Conservation (phyloP, 73 alveolate species). For the Tetrahymena elliotti region DNA sequence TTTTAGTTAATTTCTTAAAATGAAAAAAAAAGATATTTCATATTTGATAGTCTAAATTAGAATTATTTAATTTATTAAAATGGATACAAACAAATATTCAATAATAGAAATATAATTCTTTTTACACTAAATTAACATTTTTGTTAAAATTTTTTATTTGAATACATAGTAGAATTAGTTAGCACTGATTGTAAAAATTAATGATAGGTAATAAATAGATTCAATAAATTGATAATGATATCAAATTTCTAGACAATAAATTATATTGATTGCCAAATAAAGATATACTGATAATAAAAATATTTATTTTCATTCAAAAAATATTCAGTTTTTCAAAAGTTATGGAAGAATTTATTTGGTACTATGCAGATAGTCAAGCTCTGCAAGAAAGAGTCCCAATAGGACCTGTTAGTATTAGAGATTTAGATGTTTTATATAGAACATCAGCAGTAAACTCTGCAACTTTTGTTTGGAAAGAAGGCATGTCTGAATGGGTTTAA, state of each 20-base stretch:
- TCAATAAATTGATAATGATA: too few species aligned
- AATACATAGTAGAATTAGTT: background rate
- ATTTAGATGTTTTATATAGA: slow-evolving; percentile 63
- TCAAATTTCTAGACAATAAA: background rate
- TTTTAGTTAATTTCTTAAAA: too few species aligned
- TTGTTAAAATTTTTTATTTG: too few species aligned
- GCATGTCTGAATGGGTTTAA: slow-evolving; percentile 56
- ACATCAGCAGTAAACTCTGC: slow-evolving; percentile 36
- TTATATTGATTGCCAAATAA: background rate
- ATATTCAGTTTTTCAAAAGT: background rate
- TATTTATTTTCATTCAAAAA: background rate
- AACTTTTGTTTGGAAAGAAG: slow-evolving; percentile 56
- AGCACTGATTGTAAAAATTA: too few species aligned
- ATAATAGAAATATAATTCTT: too few species aligned
- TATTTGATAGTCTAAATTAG: too few species aligned
- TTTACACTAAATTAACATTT: too few species aligned
- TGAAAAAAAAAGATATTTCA: too few species aligned
- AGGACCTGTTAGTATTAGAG: slow-evolving; percentile 50
- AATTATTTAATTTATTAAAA: too few species aligned
- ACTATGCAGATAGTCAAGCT: background rate
- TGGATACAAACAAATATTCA: too few species aligned
- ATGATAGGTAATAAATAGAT: background rate
- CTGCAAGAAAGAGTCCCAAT: background rate
- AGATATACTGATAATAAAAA: background rate
- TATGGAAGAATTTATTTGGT: slow-evolving; percentile 4